A percentile compares a stretch with the other conserved stretches of the same genome.
phyloP scores from a whole-genome alignment of 1,284 basidiomycete species.

The Trichosporon asahii region DNA sequence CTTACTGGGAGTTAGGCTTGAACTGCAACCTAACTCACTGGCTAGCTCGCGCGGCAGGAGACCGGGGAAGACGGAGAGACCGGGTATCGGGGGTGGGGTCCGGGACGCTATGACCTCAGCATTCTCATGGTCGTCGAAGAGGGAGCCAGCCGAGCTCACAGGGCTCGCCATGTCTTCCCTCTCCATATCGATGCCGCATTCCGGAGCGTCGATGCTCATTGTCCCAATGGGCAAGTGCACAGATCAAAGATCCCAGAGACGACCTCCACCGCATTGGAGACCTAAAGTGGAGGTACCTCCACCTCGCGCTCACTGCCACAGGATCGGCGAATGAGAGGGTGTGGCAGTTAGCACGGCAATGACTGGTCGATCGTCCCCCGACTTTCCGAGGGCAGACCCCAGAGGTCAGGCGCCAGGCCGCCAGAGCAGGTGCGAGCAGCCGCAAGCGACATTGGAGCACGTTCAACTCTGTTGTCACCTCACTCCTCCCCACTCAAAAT shows the following conservation, averaged over 20 bases:
- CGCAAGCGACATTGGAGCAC: background rate
- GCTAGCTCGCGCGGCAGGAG: constrained; percentile 17
- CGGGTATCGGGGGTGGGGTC: constrained; percentile 18
- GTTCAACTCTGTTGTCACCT: background rate
- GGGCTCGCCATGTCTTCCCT: background rate
- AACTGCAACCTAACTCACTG: constrained; percentile 7
- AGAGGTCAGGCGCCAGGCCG: background rate
- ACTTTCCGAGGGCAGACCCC: constrained; percentile 1
- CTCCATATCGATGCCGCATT: background rate
- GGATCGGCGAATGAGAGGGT: background rate
- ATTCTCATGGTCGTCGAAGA: constrained; percentile 18
- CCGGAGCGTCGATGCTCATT: background rate
- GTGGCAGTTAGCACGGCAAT: background rate
- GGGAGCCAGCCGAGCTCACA: constrained; percentile 20
- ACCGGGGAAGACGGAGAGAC: constrained; percentile 22
- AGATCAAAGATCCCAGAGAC: too few species aligned
- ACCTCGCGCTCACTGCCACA: background rate
- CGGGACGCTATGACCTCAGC: background rate
- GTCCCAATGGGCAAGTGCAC: background rate
- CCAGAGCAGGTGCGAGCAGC: background rate
- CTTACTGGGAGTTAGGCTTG: constrained; percentile 8
- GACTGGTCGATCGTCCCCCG: background rate
- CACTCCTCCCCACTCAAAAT: constrained; percentile 13
- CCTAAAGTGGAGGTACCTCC: background rate
- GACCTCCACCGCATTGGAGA: background rate